These are phyloP conservation scores for Aotearoamyces nothofagi DNA, from an alignment of 2,329 filamentous ascomycete species.

Conservation along the genomic window DNA sequence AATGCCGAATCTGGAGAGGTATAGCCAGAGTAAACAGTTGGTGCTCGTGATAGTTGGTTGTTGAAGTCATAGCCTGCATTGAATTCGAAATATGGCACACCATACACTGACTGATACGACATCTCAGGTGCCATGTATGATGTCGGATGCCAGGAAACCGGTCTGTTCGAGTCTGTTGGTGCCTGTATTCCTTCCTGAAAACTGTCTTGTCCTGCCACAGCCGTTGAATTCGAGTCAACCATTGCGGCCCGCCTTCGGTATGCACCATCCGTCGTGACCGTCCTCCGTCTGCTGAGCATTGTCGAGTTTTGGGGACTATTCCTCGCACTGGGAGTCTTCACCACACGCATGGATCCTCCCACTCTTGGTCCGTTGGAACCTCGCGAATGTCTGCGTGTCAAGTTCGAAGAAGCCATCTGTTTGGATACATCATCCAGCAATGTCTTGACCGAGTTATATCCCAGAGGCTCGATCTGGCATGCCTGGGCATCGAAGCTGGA, in stretches of 20 bases:
- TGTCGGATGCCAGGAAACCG: slow-evolving; percentile 64
- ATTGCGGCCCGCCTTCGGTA: slow-evolving; percentile 13
- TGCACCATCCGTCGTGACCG: slow-evolving; percentile 32
- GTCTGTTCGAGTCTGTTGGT: slow-evolving; percentile 29
- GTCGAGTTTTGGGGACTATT: slow-evolving; percentile 48
- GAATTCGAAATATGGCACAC: slow-evolving; percentile 17
- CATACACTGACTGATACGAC: slow-evolving; percentile 21
- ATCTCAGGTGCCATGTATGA: slow-evolving; percentile 25
- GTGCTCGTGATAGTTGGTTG: slow-evolving; percentile 28
- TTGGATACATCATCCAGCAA: slow-evolving; percentile 35
- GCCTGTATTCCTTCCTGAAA: slow-evolving; percentile 19
- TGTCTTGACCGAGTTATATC: slow-evolving; percentile 24
- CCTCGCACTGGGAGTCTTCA: slow-evolving; percentile 51
- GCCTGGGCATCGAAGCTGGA: slow-evolving; percentile 5
- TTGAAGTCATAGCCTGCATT: slow-evolving; percentile 10
- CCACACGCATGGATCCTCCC: slow-evolving; percentile 38
- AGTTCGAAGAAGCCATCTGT: slow-evolving; percentile 32
- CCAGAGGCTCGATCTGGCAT: slow-evolving; percentile 11
- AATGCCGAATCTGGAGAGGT: slow-evolving; percentile 39
- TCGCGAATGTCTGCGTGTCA: slow-evolving; percentile 30
- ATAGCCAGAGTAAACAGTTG: slow-evolving; percentile 39
- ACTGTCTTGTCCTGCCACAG: slow-evolving; percentile 30
- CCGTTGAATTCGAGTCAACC: slow-evolving; percentile 26
- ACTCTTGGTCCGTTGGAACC: slow-evolving; percentile 33
- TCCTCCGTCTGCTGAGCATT: slow-evolving; percentile 36